A percentile compares a stretch with the other conserved stretches of the same genome.
Conservation (phyloP, 2,329 filamentous ascomycete genomes). For the Clonostachys sp. region DNA sequence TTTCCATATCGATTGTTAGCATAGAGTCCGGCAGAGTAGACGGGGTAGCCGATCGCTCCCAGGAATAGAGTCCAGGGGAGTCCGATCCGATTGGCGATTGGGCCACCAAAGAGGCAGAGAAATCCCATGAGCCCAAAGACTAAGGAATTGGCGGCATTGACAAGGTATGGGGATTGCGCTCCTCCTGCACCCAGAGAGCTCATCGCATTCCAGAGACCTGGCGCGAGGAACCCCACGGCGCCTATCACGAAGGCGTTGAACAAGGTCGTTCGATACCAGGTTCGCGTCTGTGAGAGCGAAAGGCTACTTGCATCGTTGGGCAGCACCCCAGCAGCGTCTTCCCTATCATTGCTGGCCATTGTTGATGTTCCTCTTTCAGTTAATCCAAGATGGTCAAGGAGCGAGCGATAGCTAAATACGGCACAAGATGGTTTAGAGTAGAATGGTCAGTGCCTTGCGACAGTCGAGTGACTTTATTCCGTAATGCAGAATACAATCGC, state of each 20-base stretch:
- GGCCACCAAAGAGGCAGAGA: constrained; percentile 44
- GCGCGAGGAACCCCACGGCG: constrained; percentile 40
- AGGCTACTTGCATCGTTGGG: no score
- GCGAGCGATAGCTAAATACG: no score
- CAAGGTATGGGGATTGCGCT: constrained; percentile 4
- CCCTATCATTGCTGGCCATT: no score
- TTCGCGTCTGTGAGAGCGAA: not conserved
- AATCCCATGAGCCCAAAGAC: constrained; percentile 41
- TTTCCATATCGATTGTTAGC: constrained; percentile 39
- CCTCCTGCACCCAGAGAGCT: constrained; percentile 5
- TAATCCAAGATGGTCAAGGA: no score
- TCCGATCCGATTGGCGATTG: constrained; percentile 11
- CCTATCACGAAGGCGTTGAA: constrained; percentile 33
- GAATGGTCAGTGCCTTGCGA: no score
- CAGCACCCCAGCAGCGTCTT: no score
- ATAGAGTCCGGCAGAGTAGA: constrained; percentile 40
- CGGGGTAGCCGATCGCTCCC: constrained; percentile 36
- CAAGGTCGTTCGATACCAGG: constrained; percentile 14
- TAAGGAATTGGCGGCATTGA: constrained; percentile 54
- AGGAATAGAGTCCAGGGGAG: constrained; percentile 26
- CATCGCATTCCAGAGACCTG: constrained; percentile 30
- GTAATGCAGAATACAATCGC: no score
- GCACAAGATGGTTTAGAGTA: no score
- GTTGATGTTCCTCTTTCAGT: no score
- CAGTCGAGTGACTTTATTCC: no score